phyloP scores from a whole-genome alignment of 495 filamentous ascomycete species.

The Cudoniella acicularis region DNA sequence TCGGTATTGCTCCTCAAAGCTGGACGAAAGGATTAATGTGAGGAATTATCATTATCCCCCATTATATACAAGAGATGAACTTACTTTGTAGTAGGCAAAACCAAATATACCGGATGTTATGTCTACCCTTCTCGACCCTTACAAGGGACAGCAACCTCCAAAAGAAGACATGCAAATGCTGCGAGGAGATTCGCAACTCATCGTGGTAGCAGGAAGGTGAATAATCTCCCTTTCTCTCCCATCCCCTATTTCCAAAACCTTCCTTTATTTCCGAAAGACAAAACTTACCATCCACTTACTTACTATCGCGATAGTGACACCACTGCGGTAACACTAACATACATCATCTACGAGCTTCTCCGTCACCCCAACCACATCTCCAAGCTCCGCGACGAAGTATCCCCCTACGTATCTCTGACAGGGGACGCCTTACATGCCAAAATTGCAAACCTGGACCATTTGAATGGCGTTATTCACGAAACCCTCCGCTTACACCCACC shows the following conservation, averaged over 20 bases:
- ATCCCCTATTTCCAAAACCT: too few species aligned
- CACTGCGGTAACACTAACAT: not conserved
- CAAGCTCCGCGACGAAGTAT: not conserved
- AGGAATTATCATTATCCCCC: not conserved
- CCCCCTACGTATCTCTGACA: constrained; percentile 9
- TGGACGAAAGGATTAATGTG: not conserved
- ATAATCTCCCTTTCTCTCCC: too few species aligned
- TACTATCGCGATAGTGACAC: constrained; percentile 5
- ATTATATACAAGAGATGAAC: not conserved
- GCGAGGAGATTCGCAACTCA: not conserved
- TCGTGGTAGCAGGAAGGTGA: not conserved
- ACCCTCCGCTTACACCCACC: constrained; percentile 46
- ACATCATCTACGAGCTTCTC: not conserved
- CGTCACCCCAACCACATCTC: not conserved
- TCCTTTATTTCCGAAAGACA: too few species aligned
- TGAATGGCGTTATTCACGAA: constrained; percentile 52
- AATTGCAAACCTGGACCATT: constrained; percentile 8
- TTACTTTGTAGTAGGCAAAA: too few species aligned
- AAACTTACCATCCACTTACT: too few species aligned
- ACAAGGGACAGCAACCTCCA: constrained; percentile 1
- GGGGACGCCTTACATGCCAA: not conserved
- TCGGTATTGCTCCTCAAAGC: not conserved
- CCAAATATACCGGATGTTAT: not conserved
- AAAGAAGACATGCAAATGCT: constrained; percentile 28
- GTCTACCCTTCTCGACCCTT: not conserved